These are phyloP conservation scores for Eutrema yunnanense DNA, from an alignment of 345 rosid species.

Conservation along the genomic window DNA sequence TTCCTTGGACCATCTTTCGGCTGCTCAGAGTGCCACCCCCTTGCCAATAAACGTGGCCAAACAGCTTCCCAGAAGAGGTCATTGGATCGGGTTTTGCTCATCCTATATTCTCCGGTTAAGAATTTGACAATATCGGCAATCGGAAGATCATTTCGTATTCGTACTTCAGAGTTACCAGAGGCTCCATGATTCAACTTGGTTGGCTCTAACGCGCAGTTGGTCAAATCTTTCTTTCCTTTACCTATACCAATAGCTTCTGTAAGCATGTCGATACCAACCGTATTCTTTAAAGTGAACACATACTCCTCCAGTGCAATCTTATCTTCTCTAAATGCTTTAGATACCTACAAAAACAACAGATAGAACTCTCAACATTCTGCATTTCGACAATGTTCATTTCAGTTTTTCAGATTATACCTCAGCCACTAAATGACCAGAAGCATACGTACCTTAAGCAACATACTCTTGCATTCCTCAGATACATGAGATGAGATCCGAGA, in stretches of 20 bases:
- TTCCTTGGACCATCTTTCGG: conserved; percentile 46
- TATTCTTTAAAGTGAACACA: conserved; percentile 51
- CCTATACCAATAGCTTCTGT: conserved; percentile 31
- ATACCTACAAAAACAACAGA: conserved; percentile 33
- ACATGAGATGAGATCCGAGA: conserved; percentile 43
- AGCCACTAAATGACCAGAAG: background rate
- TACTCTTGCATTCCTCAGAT: conserved; percentile 43
- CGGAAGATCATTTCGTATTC: conserved; percentile 60
- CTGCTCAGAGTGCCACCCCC: conserved; percentile 93
- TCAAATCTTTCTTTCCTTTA: conserved; percentile 31
- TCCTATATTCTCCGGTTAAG: conserved; percentile 58
- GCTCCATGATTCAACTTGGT: conserved; percentile 39
- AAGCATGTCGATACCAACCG: conserved; percentile 24
- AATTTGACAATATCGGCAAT: conserved; percentile 51
- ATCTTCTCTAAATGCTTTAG: conserved; percentile 51
- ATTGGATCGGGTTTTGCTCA: conserved; percentile 72
- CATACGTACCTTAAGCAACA: conserved; percentile 49
- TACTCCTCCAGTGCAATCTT: conserved; percentile 58
- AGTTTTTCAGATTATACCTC: background rate
- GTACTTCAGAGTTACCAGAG: conserved; percentile 45
- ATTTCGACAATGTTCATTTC: background rate
- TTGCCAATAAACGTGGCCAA: conserved; percentile 84
- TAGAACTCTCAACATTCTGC: background rate
- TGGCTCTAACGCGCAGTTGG: conserved; percentile 46
- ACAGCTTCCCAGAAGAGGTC: conserved; percentile 97